Base-by-base conservation (phyloP, 768 basidiomycete species). In the Tylopilus balloui region DNA sequence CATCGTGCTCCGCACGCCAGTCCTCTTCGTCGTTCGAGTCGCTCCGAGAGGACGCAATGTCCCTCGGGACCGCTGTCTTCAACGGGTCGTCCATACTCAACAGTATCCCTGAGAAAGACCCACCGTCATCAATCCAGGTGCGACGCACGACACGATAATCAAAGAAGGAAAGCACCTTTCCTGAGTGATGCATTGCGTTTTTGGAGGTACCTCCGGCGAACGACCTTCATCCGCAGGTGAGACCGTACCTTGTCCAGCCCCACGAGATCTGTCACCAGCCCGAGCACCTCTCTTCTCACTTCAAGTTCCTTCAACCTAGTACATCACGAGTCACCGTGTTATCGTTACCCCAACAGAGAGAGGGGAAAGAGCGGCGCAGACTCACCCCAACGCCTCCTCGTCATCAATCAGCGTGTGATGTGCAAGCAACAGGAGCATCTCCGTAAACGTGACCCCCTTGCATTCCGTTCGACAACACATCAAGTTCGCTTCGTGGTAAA, bases 371-470 rank as follows among this genome's bases (percentile, higher is more conserved):
- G 3, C 1, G 19, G 3, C 1, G 19, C 17, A 19, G 42, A 27
- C 44, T 63, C 65, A 95, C 94, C 83, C 78, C 23, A 98, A 70
- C 12, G 94, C 94, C 27, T 92, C 87, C 24, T 80, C 80, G 67
- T 96, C 92, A 44, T 90, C 79, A 54, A 97, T 92, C 45, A 98
- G 71, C 65, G 88, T 93, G 71, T 97, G 85, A 63, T 96, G 95
- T 0, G 90, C 86, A 31, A 98, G 71, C 37, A 97, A 70, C 25
- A 87, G 63, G 3, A 98, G 77, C 89, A 95, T 95, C 40, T 83
- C 79, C 1, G 83, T 89, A 73, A 97, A 97, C 17, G 90, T 86
- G 52, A 98, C 91, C 8, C 93, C 92, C 42, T 80, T 77, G 1
- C 83, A 15, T 15, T 14, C 82, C 17, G 34, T 6, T 27, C 75